Percentiles rank a stretch among this genome's conserved stretches.
phyloP scores from a whole-genome alignment of 1,139 yeast genomes.

The Kluyveromyces sp. region DNA sequence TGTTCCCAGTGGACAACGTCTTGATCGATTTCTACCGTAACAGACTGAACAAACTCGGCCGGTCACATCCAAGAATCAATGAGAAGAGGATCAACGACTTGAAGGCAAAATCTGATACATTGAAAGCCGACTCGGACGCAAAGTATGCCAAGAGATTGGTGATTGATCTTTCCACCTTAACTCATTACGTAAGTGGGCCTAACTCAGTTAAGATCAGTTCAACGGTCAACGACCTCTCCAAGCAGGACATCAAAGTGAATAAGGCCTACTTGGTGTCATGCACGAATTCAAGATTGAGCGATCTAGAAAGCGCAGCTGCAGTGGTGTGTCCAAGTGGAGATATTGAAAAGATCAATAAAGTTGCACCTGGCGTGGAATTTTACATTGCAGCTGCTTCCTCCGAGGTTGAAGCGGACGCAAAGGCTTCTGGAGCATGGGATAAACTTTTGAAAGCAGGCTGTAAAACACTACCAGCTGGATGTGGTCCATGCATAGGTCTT shows the following conservation, averaged over 20 bases:
- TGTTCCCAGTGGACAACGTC: constrained; percentile 85
- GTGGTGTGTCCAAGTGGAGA: constrained; percentile 37
- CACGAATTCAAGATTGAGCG: constrained; percentile 89
- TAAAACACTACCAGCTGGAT: constrained; percentile 92
- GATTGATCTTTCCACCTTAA: constrained; percentile 71
- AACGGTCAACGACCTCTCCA: constrained; percentile 66
- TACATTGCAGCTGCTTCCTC: constrained; percentile 97
- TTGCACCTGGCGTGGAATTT: constrained; percentile 85
- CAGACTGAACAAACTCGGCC: constrained; percentile 59
- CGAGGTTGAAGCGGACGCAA: constrained; percentile 88
- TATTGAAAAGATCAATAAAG: constrained; percentile 47
- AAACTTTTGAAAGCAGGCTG: constrained; percentile 88
- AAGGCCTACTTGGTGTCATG: constrained; percentile 98
- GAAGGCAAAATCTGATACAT: constrained; percentile 12
- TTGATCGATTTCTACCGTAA: constrained; percentile 70
- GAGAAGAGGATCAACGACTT: constrained; percentile 41
- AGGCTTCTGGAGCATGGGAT: constrained; percentile 86
- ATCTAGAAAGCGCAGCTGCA: constrained; percentile 89
- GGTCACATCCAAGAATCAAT: constrained; percentile 83
- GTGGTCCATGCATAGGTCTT: constrained; percentile 98
- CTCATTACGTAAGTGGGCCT: constrained; percentile 95
- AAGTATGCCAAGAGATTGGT: constrained; percentile 79
- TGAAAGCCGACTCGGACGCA: constrained; percentile 67
- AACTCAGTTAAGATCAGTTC: constrained; percentile 89
- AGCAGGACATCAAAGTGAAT: constrained; percentile 67